Percentiles rank a stretch among this genome's conserved stretches.
These are phyloP conservation scores for Achaetomiella virescens DNA, from an alignment of 495 filamentous ascomycete genomes.

Conservation along the genomic window DNA sequence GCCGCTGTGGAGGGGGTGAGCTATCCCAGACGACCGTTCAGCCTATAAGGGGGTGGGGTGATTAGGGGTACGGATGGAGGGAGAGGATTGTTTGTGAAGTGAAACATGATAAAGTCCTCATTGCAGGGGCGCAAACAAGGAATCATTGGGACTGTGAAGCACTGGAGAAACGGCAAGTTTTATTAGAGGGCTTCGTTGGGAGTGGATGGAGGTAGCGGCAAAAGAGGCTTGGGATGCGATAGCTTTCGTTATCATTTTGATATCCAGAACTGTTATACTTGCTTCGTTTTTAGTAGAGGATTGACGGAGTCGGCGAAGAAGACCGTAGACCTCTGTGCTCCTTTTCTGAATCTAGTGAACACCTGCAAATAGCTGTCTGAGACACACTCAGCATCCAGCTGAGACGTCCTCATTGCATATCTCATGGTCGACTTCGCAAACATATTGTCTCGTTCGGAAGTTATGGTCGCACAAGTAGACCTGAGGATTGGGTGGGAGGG, in stretches of 20 bases:
- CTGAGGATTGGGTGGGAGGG: too few species aligned
- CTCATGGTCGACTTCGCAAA: too few species aligned
- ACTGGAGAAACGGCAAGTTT: not conserved
- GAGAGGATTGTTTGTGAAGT: not conserved
- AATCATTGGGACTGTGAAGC: not conserved
- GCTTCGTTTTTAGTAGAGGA: not conserved
- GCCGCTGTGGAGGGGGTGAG: slow-evolving; percentile 75
- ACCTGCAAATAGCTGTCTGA: too few species aligned
- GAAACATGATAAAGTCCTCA: too few species aligned
- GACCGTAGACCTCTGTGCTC: too few species aligned
- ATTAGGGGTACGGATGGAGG: not conserved
- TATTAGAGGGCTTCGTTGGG: not conserved
- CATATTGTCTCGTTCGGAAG: too few species aligned
- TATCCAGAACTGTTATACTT: slow-evolving; percentile 4
- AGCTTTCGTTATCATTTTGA: slow-evolving; percentile 12
- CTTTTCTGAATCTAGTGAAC: too few species aligned
- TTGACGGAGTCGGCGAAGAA: too few species aligned
- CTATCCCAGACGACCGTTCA: slow-evolving; percentile 60
- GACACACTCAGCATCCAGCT: too few species aligned
- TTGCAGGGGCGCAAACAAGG: too few species aligned
- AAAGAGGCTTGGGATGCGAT: not conserved
- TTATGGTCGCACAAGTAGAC: too few species aligned
- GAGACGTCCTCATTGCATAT: too few species aligned
- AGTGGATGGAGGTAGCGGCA: not conserved
- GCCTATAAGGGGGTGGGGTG: slow-evolving; percentile 6